phyloP scores from a whole-genome alignment of 441 rosid genomes.

The Aleurites moluccanus region DNA sequence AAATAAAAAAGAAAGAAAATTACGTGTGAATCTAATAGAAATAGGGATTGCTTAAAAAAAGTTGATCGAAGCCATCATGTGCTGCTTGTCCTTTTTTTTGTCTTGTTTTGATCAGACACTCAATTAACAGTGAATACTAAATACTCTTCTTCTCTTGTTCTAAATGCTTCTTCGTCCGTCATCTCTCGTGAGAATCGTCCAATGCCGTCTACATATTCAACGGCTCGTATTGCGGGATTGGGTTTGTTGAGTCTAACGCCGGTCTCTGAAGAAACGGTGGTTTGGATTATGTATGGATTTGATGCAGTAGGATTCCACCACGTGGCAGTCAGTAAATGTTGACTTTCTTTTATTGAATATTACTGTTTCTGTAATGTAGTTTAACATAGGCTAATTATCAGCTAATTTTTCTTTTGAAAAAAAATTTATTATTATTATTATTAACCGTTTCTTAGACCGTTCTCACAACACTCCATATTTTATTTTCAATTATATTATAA shows the following conservation, averaged over 20 bases:
- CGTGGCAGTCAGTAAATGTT: conserved; percentile 23
- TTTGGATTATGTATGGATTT: neutral
- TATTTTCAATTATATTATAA: no score
- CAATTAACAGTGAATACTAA: neutral
- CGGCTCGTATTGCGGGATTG: conserved; percentile 28
- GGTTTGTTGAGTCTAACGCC: neutral
- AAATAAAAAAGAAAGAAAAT: neutral
- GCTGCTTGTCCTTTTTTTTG: neutral
- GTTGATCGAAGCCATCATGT: conserved; percentile 3
- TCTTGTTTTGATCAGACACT: neutral
- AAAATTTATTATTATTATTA: no score
- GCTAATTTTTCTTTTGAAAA: neutral
- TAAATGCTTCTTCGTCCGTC: neutral
- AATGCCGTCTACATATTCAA: neutral
- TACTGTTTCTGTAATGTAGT: no score
- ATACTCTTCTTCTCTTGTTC: neutral
- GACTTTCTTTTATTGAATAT: conserved; percentile 4
- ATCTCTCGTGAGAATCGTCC: neutral
- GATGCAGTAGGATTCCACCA: conserved; percentile 24
- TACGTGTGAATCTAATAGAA: conserved; percentile 6
- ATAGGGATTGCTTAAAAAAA: neutral
- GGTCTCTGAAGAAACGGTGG: neutral
- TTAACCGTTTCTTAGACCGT: no score
- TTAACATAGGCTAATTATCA: neutral
- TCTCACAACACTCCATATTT: no score